A percentile compares a stretch with the other conserved stretches of the same genome.
phyloP scores from a whole-genome alignment of 495 filamentous ascomycete species.

The Pseudoneurospora amorphoporcata region DNA sequence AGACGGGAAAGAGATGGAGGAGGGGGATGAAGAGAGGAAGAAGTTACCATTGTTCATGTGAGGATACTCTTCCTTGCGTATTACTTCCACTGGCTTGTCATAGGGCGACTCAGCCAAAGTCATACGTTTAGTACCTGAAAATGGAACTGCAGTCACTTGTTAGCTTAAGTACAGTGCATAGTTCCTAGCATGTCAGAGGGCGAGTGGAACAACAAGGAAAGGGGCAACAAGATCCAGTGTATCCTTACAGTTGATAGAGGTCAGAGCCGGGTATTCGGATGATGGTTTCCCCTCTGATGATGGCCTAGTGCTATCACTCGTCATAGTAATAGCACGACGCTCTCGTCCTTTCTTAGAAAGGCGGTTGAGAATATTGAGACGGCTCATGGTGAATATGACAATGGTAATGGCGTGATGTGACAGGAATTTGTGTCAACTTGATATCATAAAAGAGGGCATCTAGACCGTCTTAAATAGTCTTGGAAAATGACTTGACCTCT shows the following conservation, averaged over 20 bases:
- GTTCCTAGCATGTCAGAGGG: not conserved
- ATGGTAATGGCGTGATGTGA: not conserved
- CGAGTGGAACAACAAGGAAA: not conserved
- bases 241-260: constrained; percentile 8
- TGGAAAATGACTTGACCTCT: not conserved
- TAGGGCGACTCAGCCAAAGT: constrained; percentile 11
- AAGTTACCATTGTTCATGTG: constrained; percentile 36
- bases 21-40: not conserved
- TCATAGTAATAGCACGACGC: not conserved
- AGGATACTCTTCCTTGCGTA: constrained; percentile 35
- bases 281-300: not conserved
- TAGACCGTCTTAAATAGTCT: not conserved
- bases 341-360: constrained; percentile 4
- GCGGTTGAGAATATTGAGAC: constrained; percentile 3
- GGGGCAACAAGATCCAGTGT: not conserved
- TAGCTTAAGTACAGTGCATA: not conserved
- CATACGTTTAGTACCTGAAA: not conserved
- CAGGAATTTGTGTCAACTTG: not conserved
- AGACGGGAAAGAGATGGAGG: not conserved
- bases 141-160: not conserved
- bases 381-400: constrained; percentile 4
- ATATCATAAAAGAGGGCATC: not conserved
- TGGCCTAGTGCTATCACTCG: not conserved
- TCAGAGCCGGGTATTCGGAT: constrained; percentile 4
- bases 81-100: constrained; percentile 27